A percentile compares a stretch with the other conserved stretches of the same genome.
Conservation (phyloP, 768 basidiomycete genomes). For the Suillus decipiens region DNA sequence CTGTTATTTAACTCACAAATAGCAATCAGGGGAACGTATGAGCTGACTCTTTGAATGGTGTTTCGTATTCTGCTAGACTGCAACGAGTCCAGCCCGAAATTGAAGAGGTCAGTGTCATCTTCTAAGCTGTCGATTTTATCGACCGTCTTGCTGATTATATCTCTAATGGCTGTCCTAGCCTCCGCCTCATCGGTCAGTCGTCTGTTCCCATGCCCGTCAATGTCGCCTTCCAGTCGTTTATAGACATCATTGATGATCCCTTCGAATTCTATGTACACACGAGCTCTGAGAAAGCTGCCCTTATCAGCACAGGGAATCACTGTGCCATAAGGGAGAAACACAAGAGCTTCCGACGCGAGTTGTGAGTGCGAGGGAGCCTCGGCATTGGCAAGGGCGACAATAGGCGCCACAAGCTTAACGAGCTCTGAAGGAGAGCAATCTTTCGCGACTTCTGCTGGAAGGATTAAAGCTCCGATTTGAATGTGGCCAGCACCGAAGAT, state of each 20-base stretch:
- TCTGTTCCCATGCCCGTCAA: conserved; percentile 25
- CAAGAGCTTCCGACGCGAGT: conserved; percentile 50
- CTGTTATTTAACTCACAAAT: conserved; percentile 26
- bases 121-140: conserved; percentile 19
- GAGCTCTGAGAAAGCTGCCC: conserved; percentile 48
- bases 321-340: conserved; percentile 48
- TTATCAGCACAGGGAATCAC: conserved; percentile 55
- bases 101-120: conserved; percentile 42
- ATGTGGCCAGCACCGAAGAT: conserved; percentile 53
- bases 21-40: conserved; percentile 27
- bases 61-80: conserved; percentile 55
- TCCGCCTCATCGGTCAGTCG: conserved; percentile 13
- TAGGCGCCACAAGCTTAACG: conserved; percentile 39
- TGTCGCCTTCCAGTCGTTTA: conserved; percentile 44
- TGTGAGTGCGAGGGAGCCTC: conserved; percentile 55
- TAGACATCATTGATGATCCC: conserved; percentile 43
- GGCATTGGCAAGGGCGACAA: conserved; percentile 50
- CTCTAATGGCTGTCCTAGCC: conserved; percentile 17
- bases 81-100: conserved; percentile 56
- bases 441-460: conserved; percentile 45
- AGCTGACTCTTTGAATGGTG: conserved; percentile 40
- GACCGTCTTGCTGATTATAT: conserved; percentile 25
- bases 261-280: conserved; percentile 53
- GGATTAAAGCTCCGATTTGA: conserved; percentile 51
- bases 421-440: conserved; percentile 28